Conservation (phyloP, 2,329 filamentous ascomycete genomes). For the Colletotrichum sp. region DNA sequence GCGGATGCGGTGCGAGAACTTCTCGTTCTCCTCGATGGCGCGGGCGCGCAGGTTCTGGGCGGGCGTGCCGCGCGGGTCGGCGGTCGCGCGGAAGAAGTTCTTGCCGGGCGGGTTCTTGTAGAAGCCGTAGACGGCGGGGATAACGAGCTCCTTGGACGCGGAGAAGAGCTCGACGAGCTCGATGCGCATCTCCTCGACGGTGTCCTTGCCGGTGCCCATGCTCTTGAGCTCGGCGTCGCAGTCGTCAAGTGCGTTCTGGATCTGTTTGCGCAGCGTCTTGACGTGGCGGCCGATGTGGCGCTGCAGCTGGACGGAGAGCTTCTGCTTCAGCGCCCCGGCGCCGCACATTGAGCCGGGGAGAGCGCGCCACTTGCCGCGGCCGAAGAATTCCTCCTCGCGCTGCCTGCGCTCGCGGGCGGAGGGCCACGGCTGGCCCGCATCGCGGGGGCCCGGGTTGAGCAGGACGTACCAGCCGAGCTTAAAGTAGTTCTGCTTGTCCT, state of each 20-base stretch:
- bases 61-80: constrained; percentile 54
- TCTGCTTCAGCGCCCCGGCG: constrained; percentile 49
- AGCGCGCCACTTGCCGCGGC: constrained; percentile 51
- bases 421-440: constrained; percentile 49
- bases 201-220: constrained; percentile 56
- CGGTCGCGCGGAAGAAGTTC: constrained; percentile 55
- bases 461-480: constrained; percentile 58
- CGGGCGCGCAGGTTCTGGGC: constrained; percentile 57
- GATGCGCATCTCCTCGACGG: constrained; percentile 57
- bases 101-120: constrained; percentile 61
- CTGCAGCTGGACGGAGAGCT: constrained; percentile 55
- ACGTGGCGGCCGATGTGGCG: constrained; percentile 58
- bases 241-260: constrained; percentile 53
- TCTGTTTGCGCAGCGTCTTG: constrained; percentile 54
- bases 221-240: constrained; percentile 55
- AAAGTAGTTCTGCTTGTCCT: constrained; percentile 55
- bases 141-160: constrained; percentile 57
- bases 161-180: constrained; percentile 60
- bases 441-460: constrained; percentile 51
- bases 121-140: constrained; percentile 57
- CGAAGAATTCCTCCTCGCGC: constrained; percentile 54
- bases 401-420: constrained; percentile 44
- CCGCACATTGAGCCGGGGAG: constrained; percentile 55
- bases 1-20: constrained; percentile 53
- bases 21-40: constrained; percentile 56